These are phyloP conservation scores for Cladosporium austrohemisphaericum DNA, from an alignment of 2,329 filamentous ascomycete genomes.

Conservation along the genomic window DNA sequence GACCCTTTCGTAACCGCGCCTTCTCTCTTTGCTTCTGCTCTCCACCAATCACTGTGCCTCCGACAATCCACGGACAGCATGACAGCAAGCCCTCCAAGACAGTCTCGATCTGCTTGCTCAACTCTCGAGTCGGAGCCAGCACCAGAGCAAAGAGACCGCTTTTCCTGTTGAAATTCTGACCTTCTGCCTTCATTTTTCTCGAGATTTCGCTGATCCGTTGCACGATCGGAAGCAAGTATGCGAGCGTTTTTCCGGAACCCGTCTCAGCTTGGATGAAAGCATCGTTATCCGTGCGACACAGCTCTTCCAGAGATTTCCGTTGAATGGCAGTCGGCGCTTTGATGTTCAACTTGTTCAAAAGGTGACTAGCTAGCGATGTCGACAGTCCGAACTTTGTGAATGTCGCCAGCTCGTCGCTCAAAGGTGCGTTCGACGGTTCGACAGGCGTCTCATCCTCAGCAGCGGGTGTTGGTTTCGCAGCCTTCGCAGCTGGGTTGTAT, in stretches of 20 bases:
- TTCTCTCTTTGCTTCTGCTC: slow-evolving; percentile 81
- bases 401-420: slow-evolving; percentile 76
- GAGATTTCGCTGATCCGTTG: slow-evolving; percentile 79
- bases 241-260: slow-evolving; percentile 92
- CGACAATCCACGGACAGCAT: slow-evolving; percentile 92
- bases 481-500: slow-evolving; percentile 74
- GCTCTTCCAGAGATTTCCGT: slow-evolving; percentile 76
- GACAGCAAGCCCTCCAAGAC: slow-evolving; percentile 81
- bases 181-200: slow-evolving; percentile 43
- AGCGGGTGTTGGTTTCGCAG: slow-evolving; percentile 47
- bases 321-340: slow-evolving; percentile 94
- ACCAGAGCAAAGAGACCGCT: slow-evolving; percentile 91
- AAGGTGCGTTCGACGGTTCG: slow-evolving; percentile 84
- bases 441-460: slow-evolving; percentile 49
- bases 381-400: slow-evolving; percentile 86
- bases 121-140: slow-evolving; percentile 86
- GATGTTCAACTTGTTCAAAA: slow-evolving; percentile 79
- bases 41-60: slow-evolving; percentile 74
- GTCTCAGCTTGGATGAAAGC: slow-evolving; percentile 97
- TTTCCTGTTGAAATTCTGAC: slow-evolving; percentile 65
- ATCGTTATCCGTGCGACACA: slow-evolving; percentile 77
- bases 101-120: slow-evolving; percentile 87
- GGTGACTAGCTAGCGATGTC: slow-evolving; percentile 71
- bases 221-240: slow-evolving; percentile 90
- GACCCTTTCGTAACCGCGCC: slow-evolving; percentile 83